phyloP scores from a whole-genome alignment of 345 rosid genomes.

The Carallia brachiata region DNA sequence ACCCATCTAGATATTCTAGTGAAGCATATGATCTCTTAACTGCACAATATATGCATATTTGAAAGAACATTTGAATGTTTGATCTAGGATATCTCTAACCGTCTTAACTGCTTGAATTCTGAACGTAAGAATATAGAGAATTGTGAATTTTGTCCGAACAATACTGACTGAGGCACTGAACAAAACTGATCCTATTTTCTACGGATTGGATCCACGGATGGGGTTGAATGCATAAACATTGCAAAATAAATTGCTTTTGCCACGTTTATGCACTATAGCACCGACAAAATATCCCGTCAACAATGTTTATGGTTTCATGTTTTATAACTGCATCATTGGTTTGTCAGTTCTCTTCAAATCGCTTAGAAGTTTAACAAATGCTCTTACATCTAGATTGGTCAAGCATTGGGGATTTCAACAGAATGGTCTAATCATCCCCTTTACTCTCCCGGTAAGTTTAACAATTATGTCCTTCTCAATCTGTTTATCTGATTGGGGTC shows the following conservation, averaged over 20 bases:
- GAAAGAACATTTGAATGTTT: too few species aligned
- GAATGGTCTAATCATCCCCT: slow-evolving; percentile 92
- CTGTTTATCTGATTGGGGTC: not conserved
- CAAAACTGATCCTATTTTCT: not conserved
- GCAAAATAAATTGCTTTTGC: not conserved
- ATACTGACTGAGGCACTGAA: too few species aligned
- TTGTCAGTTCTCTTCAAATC: not conserved
- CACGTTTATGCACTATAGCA: not conserved
- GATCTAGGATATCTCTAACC: too few species aligned
- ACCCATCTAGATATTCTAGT: too few species aligned
- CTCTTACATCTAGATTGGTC: slow-evolving; percentile 59
- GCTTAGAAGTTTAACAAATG: not conserved
- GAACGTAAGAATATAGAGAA: too few species aligned
- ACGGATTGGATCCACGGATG: not conserved
- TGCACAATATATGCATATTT: too few species aligned
- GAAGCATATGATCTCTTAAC: too few species aligned
- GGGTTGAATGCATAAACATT: not conserved
- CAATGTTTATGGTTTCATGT: not conserved
- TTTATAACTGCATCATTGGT: not conserved
- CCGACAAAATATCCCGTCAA: not conserved
- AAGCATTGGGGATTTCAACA: slow-evolving; percentile 84
- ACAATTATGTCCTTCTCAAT: not conserved
- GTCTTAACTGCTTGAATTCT: too few species aligned
- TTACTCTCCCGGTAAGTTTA: slow-evolving; percentile 62
- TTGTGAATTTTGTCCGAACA: too few species aligned